Evolutionary conservation across 2,329 filamentous ascomycete species (phyloP).

Genomic region (Cladophialophora chaetospira): DNA sequence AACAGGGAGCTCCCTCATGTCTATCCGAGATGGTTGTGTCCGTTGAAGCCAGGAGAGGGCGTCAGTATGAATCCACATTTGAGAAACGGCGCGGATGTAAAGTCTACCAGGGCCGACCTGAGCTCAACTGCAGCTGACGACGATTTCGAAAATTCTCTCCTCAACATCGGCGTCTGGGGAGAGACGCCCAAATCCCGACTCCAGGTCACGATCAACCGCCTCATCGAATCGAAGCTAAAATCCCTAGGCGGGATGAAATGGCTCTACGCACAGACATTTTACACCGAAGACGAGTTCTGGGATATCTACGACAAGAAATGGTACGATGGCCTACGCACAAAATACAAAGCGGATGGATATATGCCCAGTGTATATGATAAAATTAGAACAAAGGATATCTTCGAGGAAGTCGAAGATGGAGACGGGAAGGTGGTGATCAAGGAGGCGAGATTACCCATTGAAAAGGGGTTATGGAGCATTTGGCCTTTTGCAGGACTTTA

Average conservation of each 20-base stretch:
- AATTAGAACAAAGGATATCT: conserved; percentile 31
- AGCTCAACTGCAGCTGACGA: neutral
- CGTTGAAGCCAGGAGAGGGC: conserved; percentile 37
- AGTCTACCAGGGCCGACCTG: neutral
- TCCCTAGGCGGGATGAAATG: conserved; percentile 78
- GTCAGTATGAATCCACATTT: conserved; percentile 26
- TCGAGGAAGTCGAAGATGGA: conserved; percentile 37
- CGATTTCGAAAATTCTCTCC: conserved; percentile 36
- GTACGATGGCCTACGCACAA: conserved; percentile 43
- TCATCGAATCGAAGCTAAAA: conserved; percentile 68
- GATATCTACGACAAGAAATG: conserved; percentile 42
- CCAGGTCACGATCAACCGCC: conserved; percentile 71
- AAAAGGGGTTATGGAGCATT: conserved; percentile 30
- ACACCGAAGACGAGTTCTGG: conserved; percentile 61
- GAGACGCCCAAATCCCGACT: conserved; percentile 61
- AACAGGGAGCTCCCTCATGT: conserved; percentile 44
- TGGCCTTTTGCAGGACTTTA: conserved; percentile 31
- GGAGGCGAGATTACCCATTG: conserved; percentile 14
- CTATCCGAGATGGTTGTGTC: conserved; percentile 64
- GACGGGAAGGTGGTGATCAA: conserved; percentile 3
- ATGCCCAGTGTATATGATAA: conserved; percentile 44
- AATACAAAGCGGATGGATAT: conserved; percentile 40
- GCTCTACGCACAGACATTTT: conserved; percentile 85
- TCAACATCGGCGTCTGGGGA: conserved; percentile 74
- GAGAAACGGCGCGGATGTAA: neutral